Evolutionary conservation across 768 basidiomycete genomes (phyloP), one percentile per base, ranked within the genome.

Genomic region (Xanthoconium stramineum): DNA sequence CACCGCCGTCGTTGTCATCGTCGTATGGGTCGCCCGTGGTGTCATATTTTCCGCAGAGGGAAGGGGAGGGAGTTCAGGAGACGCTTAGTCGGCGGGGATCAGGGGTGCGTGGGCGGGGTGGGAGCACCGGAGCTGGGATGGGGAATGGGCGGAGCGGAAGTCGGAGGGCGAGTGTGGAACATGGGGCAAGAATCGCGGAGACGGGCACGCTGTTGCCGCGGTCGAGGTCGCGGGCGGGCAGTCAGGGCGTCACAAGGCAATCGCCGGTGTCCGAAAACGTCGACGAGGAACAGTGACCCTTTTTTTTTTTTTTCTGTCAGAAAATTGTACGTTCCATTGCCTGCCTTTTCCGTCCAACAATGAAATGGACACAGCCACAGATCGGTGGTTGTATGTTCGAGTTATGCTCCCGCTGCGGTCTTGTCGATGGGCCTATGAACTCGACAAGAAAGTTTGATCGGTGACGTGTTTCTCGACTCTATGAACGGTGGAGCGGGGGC

Each of bases 1-100:
- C 91, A 3, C 91, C 91, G 12, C 91, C 91, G 4, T 89, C 88
- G 2, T 71, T 91, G 29, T 88, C 87, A 6, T 88, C 86, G 8
- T 89, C 88, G 11, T 86, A 89, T 61, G 90, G 90, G 14, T 87
- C 86, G 6, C 85, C 88, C 9, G 78, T 76, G 28, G 77, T 82
- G 17, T 75, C 80, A 13, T 78, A 75, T 59, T 53, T 65, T 52
- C 74, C 78, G 15, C 60, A 57, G 42, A 73, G 79, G n/a, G 83
- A 83, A 1, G 45, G 20, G 37, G 15, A n/a, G 45, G 17, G 7
- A 73, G 72, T n/a, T 24, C 24, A 24, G 24, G 83, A 82, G 59
- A 72, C 83, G 30, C 65, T 75, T 45, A 84, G 84, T 61, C 76
- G 83, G 49, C 75, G 82, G 9, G 77, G 77, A 53, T 83, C 83